Evolutionary conservation across 495 filamentous ascomycete genomes (phyloP), one percentile per base, ranked within the genome.

Genomic region (Friedmanniomyces simplex): DNA sequence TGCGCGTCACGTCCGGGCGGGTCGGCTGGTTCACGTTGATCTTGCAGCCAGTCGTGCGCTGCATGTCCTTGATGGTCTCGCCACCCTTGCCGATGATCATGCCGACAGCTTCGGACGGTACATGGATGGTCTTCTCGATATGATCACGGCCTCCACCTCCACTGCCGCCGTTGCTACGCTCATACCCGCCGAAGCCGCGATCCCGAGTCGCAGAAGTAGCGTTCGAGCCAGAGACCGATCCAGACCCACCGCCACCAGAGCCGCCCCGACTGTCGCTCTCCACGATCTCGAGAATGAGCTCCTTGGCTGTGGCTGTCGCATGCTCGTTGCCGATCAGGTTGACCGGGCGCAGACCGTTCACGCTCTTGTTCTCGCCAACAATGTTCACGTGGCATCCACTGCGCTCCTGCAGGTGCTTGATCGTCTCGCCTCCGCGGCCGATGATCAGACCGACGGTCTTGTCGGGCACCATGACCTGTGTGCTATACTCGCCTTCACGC

Each of bases 41-140:
- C 74, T 91, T 89, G 77, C 88, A 93, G 22, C 85, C 84, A 0
- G 87, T 89, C 5, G 74, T 79, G 61, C 80, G 79, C 64, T 91
- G 87, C 83, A 89, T 90, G 62, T 91, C 87, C 50, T 87, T 87
- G 65, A 91, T 91, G 0, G 87, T 89, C 69, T 91, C 87, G 50
- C 87, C 87, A 50, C 87, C 76, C 72, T 89, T 89, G 60, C 87
- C 87, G 55, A 91, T 91, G 57, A 91, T 91, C 88, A 93, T 93
- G 51, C 88, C 88, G 21, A 93, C 88, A 10, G 88, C 84, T 64
- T 93, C 88, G 16, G 85, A 88, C 1, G 88, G 88, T 0, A 93
- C 88, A 32, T 76, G 81, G 58, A 93, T 89, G 16, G 78, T 83
- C 64, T 91, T 88, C 60, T 83, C 89, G 61, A 87, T 73, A 70